These are phyloP conservation scores for Bertia moriformis DNA, from an alignment of 2,329 filamentous ascomycete species.

Conservation along the genomic window DNA sequence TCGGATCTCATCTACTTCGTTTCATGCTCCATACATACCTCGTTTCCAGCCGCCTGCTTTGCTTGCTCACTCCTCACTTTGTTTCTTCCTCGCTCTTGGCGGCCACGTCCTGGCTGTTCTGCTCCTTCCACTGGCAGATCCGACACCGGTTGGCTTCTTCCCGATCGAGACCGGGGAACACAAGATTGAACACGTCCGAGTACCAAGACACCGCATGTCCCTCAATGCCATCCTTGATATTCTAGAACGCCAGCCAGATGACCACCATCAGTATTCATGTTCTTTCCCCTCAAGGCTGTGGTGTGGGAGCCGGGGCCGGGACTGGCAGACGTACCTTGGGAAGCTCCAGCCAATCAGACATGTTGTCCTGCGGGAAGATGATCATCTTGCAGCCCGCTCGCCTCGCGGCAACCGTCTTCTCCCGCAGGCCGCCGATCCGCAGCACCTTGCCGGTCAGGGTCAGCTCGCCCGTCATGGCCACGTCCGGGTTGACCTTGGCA, in stretches of 20 bases:
- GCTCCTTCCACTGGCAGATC: constrained; percentile 26
- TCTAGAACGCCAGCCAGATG: constrained; percentile 36
- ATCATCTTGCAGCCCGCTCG: constrained; percentile 84
- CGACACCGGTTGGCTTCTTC: constrained; percentile 65
- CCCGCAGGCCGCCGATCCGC: constrained; percentile 79
- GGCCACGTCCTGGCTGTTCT: constrained; percentile 25
- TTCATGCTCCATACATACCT: constrained; percentile 6
- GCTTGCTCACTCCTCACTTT: constrained; percentile 21
- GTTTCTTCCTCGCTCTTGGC: constrained; percentile 38
- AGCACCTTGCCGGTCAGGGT: constrained; percentile 95
- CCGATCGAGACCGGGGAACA: constrained; percentile 74
- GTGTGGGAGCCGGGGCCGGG: constrained; percentile 1
- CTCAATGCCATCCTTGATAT: constrained; percentile 92
- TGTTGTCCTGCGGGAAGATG: constrained; percentile 88
- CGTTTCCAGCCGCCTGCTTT: constrained; percentile 20
- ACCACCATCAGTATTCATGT: too few species aligned
- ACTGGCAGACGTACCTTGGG: constrained; percentile 67
- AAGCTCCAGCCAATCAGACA: constrained; percentile 92
- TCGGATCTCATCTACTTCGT: too few species aligned
- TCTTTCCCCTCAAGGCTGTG: too few species aligned
- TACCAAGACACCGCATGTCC: constrained; percentile 90
- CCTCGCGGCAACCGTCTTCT: constrained; percentile 93
- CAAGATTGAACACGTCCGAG: constrained; percentile 75
- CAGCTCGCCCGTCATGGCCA: constrained; percentile 96
- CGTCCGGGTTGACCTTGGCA: constrained; percentile 62